A percentile compares a stretch with the other conserved stretches of the same genome.
phyloP scores from a whole-genome alignment of 2,329 filamentous ascomycete species.

The Clonostachys rosea region DNA sequence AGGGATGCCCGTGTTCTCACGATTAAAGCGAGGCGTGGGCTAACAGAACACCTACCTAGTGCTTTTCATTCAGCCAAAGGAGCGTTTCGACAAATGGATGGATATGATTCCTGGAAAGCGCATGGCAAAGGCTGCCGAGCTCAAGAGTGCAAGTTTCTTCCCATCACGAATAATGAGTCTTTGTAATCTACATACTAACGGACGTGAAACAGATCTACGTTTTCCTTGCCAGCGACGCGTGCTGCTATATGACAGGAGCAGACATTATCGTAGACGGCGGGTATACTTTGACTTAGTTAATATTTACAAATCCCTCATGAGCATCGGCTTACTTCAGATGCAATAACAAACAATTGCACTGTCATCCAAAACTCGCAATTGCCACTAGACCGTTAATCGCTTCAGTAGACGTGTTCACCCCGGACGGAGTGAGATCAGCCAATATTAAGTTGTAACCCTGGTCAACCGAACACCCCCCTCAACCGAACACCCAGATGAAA shows the following conservation, averaged over 20 bases:
- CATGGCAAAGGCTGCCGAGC: constrained; percentile 58
- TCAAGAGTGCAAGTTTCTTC: constrained; percentile 50
- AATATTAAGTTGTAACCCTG: too few relatives aligned
- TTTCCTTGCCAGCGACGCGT: constrained; percentile 46
- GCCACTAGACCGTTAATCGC: too few relatives aligned
- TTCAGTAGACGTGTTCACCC: too few relatives aligned
- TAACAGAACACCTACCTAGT: constrained; percentile 59
- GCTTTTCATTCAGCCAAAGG: constrained; percentile 61
- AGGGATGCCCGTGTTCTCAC: constrained; percentile 57
- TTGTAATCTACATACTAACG: background rate
- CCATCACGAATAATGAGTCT: background rate
- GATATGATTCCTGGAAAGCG: constrained; percentile 65
- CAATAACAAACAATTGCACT: too few relatives aligned
- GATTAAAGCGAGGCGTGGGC: constrained; percentile 58
- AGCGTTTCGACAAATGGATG: constrained; percentile 49
- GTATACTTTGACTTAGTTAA: constrained; percentile 15
- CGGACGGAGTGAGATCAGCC: too few relatives aligned
- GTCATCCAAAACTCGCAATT: too few relatives aligned
- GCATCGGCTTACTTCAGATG: too few relatives aligned
- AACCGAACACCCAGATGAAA: too few relatives aligned
- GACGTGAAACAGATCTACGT: constrained; percentile 29
- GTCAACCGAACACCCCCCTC: too few relatives aligned
- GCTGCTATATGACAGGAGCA: constrained; percentile 42
- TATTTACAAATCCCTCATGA: too few relatives aligned
- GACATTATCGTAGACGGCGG: constrained; percentile 42